Conservation (phyloP, 441 rosid species). For the Gossypium gossypioides region DNA sequence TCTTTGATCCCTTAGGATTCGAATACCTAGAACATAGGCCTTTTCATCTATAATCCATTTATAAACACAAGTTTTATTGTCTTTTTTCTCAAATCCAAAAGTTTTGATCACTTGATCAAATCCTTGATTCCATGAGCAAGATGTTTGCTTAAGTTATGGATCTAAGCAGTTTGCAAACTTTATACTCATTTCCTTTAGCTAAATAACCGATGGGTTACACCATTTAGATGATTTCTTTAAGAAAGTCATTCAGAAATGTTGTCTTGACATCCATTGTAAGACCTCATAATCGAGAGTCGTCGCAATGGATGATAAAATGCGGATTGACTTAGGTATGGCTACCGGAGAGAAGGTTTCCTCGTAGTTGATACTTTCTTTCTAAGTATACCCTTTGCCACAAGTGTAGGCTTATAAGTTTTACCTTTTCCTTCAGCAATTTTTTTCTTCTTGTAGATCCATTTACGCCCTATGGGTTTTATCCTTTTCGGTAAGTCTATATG, state of each 20-base stretch:
- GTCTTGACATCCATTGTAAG: neutral
- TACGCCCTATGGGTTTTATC: neutral
- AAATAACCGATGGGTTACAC: neutral
- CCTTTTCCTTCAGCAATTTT: neutral
- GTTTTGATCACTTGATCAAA: neutral
- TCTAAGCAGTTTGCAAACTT: too few species aligned
- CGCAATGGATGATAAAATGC: neutral
- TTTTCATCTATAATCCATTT: neutral
- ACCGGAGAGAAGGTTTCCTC: neutral
- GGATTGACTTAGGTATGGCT: neutral
- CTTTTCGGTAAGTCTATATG: neutral
- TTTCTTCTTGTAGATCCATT: neutral
- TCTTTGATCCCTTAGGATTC: neutral
- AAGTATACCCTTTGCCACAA: neutral
- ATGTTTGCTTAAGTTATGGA: neutral
- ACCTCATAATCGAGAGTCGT: neutral
- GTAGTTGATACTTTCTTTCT: neutral
- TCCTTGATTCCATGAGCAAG: neutral
- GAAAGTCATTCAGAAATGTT: neutral
- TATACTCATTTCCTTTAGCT: neutral
- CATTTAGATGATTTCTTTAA: too few species aligned
- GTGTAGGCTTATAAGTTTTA: neutral
- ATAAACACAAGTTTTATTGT: neutral
- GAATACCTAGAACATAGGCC: neutral
- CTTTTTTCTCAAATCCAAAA: neutral